phyloP scores from a whole-genome alignment of 352 stramenopile species.

The Globisporangium cystogenes region DNA sequence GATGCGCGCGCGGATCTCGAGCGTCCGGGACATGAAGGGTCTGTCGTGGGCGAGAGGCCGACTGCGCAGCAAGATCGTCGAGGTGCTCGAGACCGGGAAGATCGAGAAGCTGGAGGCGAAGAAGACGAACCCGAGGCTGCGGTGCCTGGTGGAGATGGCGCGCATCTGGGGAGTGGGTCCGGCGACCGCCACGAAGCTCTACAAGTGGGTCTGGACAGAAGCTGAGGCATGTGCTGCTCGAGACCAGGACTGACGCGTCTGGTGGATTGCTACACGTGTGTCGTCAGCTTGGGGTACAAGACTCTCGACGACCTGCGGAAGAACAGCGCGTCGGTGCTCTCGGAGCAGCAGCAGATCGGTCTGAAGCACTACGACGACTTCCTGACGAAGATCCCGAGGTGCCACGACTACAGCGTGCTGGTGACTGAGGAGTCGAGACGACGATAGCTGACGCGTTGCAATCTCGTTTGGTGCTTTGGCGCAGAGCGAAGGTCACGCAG shows the following conservation, averaged over 20 bases:
- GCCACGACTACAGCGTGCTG: neutral
- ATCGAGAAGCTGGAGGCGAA: slow-evolving; percentile 81
- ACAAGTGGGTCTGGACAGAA: slow-evolving; percentile 30
- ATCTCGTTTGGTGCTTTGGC: neutral
- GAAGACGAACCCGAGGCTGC: slow-evolving; percentile 50
- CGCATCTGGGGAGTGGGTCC: slow-evolving; percentile 79
- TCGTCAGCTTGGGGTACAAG: slow-evolving; percentile 48
- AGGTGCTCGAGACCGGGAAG: slow-evolving; percentile 70
- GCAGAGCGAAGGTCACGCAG: slow-evolving; percentile 58
- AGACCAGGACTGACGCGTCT: neutral
- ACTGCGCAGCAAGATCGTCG: slow-evolving; percentile 64
- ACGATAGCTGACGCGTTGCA: neutral
- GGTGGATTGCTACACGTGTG: neutral
- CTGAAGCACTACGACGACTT: slow-evolving; percentile 82
- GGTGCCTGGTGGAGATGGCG: slow-evolving; percentile 53
- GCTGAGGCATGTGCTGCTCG: neutral
- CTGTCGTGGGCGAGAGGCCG: slow-evolving; percentile 65
- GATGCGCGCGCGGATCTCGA: slow-evolving; percentile 49
- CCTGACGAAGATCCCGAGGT: slow-evolving; percentile 70
- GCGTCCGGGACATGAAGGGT: slow-evolving; percentile 51
- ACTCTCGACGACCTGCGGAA: slow-evolving; percentile 43
- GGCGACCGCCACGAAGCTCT: slow-evolving; percentile 67
- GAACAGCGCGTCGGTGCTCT: slow-evolving; percentile 36
- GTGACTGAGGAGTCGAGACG: neutral
- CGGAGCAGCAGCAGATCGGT: slow-evolving; percentile 65